A percentile compares a stretch with the other conserved stretches of the same genome.
Conservation (phyloP, 306 rosid species). For the Trifolium dubium region DNA sequence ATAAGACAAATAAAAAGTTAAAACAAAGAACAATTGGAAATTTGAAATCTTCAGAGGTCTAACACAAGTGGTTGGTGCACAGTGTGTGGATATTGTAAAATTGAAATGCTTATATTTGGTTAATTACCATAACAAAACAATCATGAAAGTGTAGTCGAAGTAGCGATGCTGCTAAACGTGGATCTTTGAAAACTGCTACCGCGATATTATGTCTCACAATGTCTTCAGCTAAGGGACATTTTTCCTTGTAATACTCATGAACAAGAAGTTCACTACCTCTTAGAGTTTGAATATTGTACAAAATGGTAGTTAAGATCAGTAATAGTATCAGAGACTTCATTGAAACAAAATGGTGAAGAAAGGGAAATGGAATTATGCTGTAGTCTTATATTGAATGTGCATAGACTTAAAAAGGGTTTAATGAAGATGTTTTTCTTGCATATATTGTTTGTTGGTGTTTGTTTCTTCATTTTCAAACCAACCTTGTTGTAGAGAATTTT, state of each 20-base stretch:
- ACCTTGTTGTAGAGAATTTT: constrained; percentile 39
- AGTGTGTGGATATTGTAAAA: neutral
- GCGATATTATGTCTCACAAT: constrained; percentile 67
- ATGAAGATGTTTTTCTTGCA: constrained; percentile 38
- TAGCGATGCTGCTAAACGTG: constrained; percentile 84
- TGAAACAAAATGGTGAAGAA: constrained; percentile 40
- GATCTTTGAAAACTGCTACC: constrained; percentile 65
- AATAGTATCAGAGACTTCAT: constrained; percentile 46
- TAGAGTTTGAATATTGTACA: constrained; percentile 41
- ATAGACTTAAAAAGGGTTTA: neutral
- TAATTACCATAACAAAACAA: constrained; percentile 83
- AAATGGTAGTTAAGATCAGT: constrained; percentile 37
- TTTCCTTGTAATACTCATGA: constrained; percentile 68
- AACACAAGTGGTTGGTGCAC: neutral
- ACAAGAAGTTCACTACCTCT: constrained; percentile 52
- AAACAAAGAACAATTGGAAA: neutral
- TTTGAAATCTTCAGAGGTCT: neutral
- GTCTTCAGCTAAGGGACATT: constrained; percentile 73
- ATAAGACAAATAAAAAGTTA: neutral
- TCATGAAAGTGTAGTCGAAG: constrained; percentile 95
- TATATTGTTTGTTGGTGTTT: constrained; percentile 26
- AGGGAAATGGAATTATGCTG: neutral
- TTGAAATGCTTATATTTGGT: neutral
- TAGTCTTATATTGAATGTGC: constrained; percentile 8
- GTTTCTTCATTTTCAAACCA: constrained; percentile 60